Percentiles rank a stretch among this genome's conserved stretches.
Evolutionary conservation across 768 basidiomycete species (phyloP).

Genomic region (Psilocybe azurescens): DNA sequence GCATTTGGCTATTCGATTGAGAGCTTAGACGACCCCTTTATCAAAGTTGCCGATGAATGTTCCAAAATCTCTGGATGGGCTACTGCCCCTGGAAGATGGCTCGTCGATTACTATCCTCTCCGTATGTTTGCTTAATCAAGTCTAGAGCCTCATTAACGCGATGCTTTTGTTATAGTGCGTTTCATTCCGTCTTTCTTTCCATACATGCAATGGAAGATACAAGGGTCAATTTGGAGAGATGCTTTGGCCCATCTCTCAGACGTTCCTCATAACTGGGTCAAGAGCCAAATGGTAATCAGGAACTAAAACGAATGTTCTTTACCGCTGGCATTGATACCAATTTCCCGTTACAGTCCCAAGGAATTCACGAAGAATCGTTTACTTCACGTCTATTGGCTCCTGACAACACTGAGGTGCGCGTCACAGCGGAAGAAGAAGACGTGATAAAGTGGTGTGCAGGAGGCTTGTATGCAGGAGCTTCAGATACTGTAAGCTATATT

Average conservation of each 20-base stretch:
- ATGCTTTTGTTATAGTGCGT: conserved; percentile 37
- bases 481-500: conserved; percentile 41
- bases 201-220: conserved; percentile 51
- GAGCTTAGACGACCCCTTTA: conserved; percentile 41
- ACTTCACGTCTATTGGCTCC: conserved; percentile 43
- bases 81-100: conserved; percentile 45
- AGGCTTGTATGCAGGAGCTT: conserved; percentile 52
- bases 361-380: conserved; percentile 42
- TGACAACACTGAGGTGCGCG: conserved; percentile 13
- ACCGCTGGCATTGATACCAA: not conserved
- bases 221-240: conserved; percentile 45
- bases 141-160: not conserved
- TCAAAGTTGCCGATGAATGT: conserved; percentile 43
- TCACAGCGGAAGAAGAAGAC: conserved; percentile 41
- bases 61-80: conserved; percentile 47
- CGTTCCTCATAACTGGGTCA: conserved; percentile 49
- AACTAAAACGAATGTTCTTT: not conserved
- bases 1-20: conserved; percentile 46
- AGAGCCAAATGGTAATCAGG: conserved; percentile 43
- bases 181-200: conserved; percentile 57
- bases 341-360: conserved; percentile 33
- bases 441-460: conserved; percentile 56
- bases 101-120: conserved; percentile 48
- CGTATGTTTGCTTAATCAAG: conserved; percentile 27
- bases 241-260: conserved; percentile 41